Base-by-base conservation (phyloP, 345 rosid genomes). In the Brassica cretica region DNA sequence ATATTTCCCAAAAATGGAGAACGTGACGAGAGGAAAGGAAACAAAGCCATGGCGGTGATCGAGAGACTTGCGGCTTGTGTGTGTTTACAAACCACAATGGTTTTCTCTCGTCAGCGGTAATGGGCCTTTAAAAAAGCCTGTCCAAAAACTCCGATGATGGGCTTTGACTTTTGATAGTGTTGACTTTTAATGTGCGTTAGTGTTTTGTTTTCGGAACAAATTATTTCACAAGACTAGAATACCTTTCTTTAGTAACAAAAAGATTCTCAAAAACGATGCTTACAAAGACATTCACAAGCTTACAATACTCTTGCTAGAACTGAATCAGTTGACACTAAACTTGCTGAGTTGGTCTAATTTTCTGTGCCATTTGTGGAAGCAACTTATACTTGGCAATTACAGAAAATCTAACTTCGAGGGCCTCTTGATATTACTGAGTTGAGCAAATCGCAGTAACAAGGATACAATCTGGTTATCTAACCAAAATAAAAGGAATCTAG, bases 1-100 rank as follows among this genome's bases (percentile, higher is more conserved):
- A 6, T 9, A 8, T n/a, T 33, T 2, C 12, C 11, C 66, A 44
- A 66, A 58, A 58, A 44, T 19, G 77, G 68, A 72, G 39, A 35
- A 78, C 81, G 77, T 78, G 77, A 71, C 66, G 66, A 71, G 70
- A 72, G 77, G 59, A 29, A 78, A 30, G 66, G 71, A 71, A 55
- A 59, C 55, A 30, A 66, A 30, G 15, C 77, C 41, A 78, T n/a
- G 77, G 69, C 56, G 77, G 77, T 72, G 56, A 7, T 64, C 10
- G 46, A 56, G 49, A 55, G 49, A 9, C 72, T 35, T 59, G 8
- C 69, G 74, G 73, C 21, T 75, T 67, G 66, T 44, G 16, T 46
- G 56, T 4, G 55, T 67, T 59, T 67, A 29, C 33, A 59, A 10
- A 66, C 78, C 65, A 35, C 55, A 4, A 27, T 59, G 64, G 2